Conservation (phyloP, 2,329 filamentous ascomycete genomes). For the Phyllosticta citriasiana region DNA sequence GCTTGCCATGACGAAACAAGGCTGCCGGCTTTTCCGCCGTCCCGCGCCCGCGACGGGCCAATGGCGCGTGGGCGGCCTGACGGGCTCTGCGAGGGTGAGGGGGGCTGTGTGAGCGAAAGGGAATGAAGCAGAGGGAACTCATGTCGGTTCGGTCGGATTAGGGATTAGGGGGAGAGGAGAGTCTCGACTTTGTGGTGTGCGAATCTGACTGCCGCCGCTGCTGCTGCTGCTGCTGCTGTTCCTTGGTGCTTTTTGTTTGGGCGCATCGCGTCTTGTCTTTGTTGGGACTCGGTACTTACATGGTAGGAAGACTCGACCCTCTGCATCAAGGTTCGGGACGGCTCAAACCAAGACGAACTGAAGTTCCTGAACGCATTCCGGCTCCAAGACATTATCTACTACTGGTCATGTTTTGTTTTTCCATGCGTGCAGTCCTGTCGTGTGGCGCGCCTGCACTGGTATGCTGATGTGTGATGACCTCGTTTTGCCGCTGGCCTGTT, state of each 20-base stretch:
- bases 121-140: not conserved
- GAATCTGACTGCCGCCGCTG: not conserved
- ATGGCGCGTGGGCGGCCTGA: not conserved
- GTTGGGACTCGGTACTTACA: not conserved
- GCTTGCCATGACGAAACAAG: not conserved
- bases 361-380: not conserved
- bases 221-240: not conserved
- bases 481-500: too few species aligned
- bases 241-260: not conserved
- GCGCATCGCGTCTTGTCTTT: not conserved
- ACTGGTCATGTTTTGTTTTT: too few species aligned
- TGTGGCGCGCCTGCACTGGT: too few species aligned
- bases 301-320: not conserved
- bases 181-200: not conserved
- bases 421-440: too few species aligned
- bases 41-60: not conserved
- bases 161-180: not conserved
- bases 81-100: not conserved
- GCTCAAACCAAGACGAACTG: too few species aligned
- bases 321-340: not conserved
- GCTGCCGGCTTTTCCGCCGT: not conserved
- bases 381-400: too few species aligned
- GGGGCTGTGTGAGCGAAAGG: not conserved
- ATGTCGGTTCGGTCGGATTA: too few species aligned
- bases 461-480: too few species aligned